Conservation (phyloP, 2,329 filamentous ascomycete genomes). For the Ophiognomonia clavigignenti-juglandacearum region DNA sequence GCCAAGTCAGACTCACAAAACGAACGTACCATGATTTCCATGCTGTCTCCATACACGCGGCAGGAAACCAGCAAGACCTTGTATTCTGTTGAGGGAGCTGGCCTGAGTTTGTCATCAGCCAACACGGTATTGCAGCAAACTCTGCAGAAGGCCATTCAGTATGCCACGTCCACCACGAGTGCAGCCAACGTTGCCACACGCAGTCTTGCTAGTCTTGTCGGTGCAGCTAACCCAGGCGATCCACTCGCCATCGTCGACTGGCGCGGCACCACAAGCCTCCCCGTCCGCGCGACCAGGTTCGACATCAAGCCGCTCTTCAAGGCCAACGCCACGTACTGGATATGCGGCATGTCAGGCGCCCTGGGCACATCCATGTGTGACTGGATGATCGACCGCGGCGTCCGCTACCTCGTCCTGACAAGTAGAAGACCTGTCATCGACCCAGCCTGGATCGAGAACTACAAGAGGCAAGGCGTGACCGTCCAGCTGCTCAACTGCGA, state of each 20-base stretch:
- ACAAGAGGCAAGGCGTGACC: conserved; percentile 12
- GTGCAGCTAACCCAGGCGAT: neutral
- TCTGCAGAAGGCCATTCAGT: too few relatives aligned
- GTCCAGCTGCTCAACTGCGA: neutral
- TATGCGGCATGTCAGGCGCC: conserved; percentile 27
- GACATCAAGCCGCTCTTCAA: neutral
- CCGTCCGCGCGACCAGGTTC: neutral
- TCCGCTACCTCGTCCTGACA: conserved; percentile 31
- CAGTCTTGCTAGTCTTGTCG: too few relatives aligned
- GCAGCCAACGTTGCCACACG: too few relatives aligned
- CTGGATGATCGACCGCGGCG: conserved; percentile 36
- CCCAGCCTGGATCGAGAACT: conserved; percentile 20
- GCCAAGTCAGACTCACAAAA: too few relatives aligned
- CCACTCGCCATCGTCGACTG: neutral
- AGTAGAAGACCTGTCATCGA: conserved; percentile 33
- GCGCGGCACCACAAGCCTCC: neutral
- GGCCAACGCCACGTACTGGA: conserved; percentile 26
- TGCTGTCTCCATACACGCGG: too few relatives aligned
- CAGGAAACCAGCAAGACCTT: too few relatives aligned
- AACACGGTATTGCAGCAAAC: too few relatives aligned
- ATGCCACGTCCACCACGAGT: too few relatives aligned
- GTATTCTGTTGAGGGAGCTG: too few relatives aligned
- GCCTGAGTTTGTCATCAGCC: too few relatives aligned
- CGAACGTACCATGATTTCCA: too few relatives aligned
- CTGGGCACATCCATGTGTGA: conserved; percentile 32